Evolutionary conservation across 2,329 filamentous ascomycete species (phyloP), one percentile per base, ranked within the genome.

Genomic region (Arthroderma uncinatum): DNA sequence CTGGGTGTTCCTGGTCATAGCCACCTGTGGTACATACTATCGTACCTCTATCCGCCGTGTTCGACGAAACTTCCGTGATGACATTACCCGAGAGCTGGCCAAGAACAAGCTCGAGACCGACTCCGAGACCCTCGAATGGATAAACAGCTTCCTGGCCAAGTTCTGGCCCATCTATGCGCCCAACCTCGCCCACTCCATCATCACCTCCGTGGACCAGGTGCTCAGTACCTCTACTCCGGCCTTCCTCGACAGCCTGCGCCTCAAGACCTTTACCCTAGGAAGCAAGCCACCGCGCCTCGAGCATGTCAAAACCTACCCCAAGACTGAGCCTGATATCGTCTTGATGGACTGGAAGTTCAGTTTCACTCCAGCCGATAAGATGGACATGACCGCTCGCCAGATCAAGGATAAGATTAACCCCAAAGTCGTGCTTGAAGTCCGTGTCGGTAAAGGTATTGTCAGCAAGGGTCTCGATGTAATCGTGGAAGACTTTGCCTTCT

Each of bases 331-430:
- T 62, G 93, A 98, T 68, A 85, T 91, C 58, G 89, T 98, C 42
- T 82, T 97, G 67, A 98, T 98, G 93, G 93, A 98, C 70, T 98
- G 93, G 93, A 95, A 95, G 67, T 98, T 98, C 73, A 97, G 92
- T 78, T 98, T 98, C 75, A 97, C 89, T 0, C 93, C 93, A 34
- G 97, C 93, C 64, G 94, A 98, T 71, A 87, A 82, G 2, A 84
- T 87, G 63, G 93, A 98, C 71, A 83, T 98, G 80, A 98, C 93
- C 1, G 78, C 85, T 1, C 83, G 86, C 60, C 93, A 98, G 71
- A 75, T 96, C 67, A 92, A 88, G 77, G 90, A 91, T 78, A 96
- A 95, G 78, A 82, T 97, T 72, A 97, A 98, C 68, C 93, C 93
- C 57, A 98, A 97, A 74, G 79, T 98, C 58, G 89, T 97, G 9